Base-by-base conservation (phyloP, 257 asterid genomes). In the Nyctanthes arbortristis region DNA sequence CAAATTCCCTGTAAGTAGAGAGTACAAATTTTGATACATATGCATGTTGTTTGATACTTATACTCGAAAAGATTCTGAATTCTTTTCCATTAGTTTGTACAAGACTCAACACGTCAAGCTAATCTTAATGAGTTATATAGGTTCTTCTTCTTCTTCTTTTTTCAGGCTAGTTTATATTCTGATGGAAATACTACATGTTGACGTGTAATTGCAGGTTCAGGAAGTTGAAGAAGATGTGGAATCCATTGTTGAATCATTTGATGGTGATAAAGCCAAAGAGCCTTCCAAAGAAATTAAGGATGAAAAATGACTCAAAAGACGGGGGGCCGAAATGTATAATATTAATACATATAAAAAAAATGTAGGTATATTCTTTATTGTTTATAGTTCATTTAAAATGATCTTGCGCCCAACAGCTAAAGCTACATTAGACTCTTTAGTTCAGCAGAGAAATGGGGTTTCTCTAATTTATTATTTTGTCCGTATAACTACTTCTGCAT, bases 171-270 rank as follows among this genome's bases (percentile, higher is more conserved):
- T n/a, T n/a, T n/a, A n/a, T n/a, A n/a, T n/a, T n/a, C n/a, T n/a
- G n/a, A n/a, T n/a, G n/a, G n/a, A n/a, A n/a, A n/a, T n/a, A n/a
- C n/a, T n/a, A n/a, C n/a, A n/a, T n/a, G n/a, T 18, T 34, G 10
- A 8, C 7, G 29, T 22, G 29, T 54, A 25, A 36, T 67, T 73
- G 67, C 82, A 85, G 91, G 33, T 83, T 63, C 88, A 85, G 37
- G 84, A 70, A 73, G 76, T 75, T 73, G 88, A 81, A 63, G 77
- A 56, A 24, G 78, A 83, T 60, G 40, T 85, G 43, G 88, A 70
- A 52, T 34, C 61, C 68, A 47, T 83, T 4, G 75, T 76, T 28
- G 78, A 70, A 59, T 68, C 78, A 28, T 61, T 65, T 25, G 60
- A 56, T 13, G 62, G 8, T 62, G 22, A n/a, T n/a, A n/a, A 71